Evolutionary conservation across 805 yeast species (phyloP).

Genomic region (Zygosaccharomyces rouxii): DNA sequence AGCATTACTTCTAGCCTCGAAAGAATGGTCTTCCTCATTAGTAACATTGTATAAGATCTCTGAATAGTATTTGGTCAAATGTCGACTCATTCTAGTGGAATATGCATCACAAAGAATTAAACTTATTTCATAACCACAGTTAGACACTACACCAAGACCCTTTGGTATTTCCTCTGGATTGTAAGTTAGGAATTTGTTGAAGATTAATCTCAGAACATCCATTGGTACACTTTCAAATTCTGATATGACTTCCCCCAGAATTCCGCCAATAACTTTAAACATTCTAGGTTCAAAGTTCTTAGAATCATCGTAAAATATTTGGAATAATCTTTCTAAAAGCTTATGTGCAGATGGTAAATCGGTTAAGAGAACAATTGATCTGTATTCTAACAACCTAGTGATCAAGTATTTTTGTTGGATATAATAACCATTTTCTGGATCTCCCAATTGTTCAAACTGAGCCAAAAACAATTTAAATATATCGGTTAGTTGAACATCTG

Average conservation of each 20-base stretch:
- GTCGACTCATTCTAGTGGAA: constrained; percentile 68
- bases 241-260: constrained; percentile 68
- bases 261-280: constrained; percentile 60
- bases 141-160: constrained; percentile 31
- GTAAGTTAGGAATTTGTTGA: constrained; percentile 54
- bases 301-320: constrained; percentile 51
- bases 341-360: constrained; percentile 63
- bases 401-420: constrained; percentile 60
- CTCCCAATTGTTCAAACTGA: constrained; percentile 55
- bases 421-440: constrained; percentile 55
- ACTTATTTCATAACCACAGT: constrained; percentile 64
- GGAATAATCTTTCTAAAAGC: constrained; percentile 53
- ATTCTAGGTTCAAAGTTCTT: constrained; percentile 47
- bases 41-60: constrained; percentile 59
- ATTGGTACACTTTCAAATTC: constrained; percentile 65
- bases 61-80: constrained; percentile 72
- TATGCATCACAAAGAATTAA: constrained; percentile 64
- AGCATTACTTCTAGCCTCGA: constrained; percentile 11
- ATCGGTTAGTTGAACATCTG: constrained; percentile 54
- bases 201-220: constrained; percentile 54
- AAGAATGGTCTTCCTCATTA: constrained; percentile 20
- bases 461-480: constrained; percentile 62
- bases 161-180: constrained; percentile 28
- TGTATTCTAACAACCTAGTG: constrained; percentile 66
- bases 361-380: constrained; percentile 67